These are phyloP conservation scores for Papiliotrema laurentii DNA, from an alignment of 1,284 basidiomycete genomes.

Conservation along the genomic window DNA sequence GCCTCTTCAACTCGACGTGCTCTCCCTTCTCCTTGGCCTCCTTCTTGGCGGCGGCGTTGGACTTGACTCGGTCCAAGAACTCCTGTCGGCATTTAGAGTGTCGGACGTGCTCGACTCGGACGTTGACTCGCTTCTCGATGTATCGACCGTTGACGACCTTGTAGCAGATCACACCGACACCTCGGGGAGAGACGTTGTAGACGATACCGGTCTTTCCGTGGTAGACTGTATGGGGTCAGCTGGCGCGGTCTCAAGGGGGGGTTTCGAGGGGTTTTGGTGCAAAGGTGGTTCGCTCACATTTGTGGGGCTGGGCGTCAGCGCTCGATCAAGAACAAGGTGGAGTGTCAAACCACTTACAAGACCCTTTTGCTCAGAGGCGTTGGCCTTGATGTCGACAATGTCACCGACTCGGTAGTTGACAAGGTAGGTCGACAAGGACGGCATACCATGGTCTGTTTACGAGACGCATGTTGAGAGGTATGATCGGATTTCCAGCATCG, in stretches of 20 bases:
- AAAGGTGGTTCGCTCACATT: conserved; percentile 52
- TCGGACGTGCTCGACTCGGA: conserved; percentile 94
- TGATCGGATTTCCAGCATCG: background rate
- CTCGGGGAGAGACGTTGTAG: conserved; percentile 93
- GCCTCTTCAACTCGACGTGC: conserved; percentile 78
- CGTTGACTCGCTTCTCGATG: conserved; percentile 99
- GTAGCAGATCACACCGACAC: conserved; percentile 96
- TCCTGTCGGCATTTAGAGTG: conserved; percentile 99
- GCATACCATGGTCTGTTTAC: conserved; percentile 75
- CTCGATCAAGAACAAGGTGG: background rate
- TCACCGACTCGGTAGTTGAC: conserved; percentile 92
- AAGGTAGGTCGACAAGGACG: conserved; percentile 90
- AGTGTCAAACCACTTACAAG: conserved; percentile 55
- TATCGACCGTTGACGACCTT: conserved; percentile 99
- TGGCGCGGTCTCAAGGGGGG: background rate
- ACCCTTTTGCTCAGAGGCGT: conserved; percentile 98
- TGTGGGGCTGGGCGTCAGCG: conserved; percentile 62
- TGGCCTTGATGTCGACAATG: conserved; percentile 99
- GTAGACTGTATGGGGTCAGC: conserved; percentile 33
- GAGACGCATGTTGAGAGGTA: background rate
- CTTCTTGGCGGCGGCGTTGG: conserved; percentile 78
- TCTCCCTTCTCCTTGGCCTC: conserved; percentile 89
- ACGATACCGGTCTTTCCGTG: conserved; percentile 79
- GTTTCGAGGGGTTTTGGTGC: background rate
- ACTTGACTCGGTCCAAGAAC: conserved; percentile 94